Evolutionary conservation across 805 yeast species (phyloP).

Genomic region (Candida argentea): DNA sequence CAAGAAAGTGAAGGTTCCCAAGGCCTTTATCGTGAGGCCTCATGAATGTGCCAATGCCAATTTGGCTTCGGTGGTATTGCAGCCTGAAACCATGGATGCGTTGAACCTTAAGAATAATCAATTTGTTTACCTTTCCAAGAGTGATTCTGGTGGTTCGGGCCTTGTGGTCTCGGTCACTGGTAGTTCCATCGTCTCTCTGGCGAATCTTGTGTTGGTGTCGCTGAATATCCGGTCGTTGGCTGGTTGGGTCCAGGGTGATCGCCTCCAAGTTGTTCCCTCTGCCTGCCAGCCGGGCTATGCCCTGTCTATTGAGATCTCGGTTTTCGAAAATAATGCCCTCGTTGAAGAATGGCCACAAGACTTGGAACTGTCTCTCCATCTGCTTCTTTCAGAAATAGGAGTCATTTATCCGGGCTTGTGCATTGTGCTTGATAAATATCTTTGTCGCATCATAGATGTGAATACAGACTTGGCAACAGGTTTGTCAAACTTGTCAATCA

Average conservation of each 20-base stretch:
- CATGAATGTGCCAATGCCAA: constrained; percentile 4
- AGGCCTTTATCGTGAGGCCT: constrained; percentile 32
- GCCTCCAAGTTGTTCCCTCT: constrained; percentile 35
- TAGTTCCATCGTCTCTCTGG: constrained; percentile 20
- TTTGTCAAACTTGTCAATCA: no score
- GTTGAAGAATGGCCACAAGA: constrained; percentile 12
- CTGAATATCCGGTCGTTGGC: constrained; percentile 18
- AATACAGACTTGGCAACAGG: no score
- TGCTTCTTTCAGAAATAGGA: constrained; percentile 35
- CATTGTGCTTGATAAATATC: no score
- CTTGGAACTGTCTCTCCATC: constrained; percentile 32
- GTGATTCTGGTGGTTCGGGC: constrained; percentile 35
- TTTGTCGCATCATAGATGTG: no score
- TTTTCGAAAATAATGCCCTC: constrained; percentile 6
- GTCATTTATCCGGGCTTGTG: constrained; percentile 53
- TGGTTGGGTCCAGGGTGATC: constrained; percentile 39
- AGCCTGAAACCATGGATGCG: constrained; percentile 35
- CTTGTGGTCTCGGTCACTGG: constrained; percentile 32
- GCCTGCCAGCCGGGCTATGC: constrained; percentile 37
- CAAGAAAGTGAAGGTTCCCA: constrained; percentile 31
- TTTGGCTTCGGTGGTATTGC: constrained; percentile 25
- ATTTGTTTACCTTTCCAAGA: constrained; percentile 32
- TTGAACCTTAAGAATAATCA: constrained; percentile 38
- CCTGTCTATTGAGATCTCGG: constrained; percentile 6
- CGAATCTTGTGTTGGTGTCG: constrained; percentile 20